These are phyloP conservation scores for Quercus alba DNA, from an alignment of 306 rosid genomes.

Conservation along the genomic window DNA sequence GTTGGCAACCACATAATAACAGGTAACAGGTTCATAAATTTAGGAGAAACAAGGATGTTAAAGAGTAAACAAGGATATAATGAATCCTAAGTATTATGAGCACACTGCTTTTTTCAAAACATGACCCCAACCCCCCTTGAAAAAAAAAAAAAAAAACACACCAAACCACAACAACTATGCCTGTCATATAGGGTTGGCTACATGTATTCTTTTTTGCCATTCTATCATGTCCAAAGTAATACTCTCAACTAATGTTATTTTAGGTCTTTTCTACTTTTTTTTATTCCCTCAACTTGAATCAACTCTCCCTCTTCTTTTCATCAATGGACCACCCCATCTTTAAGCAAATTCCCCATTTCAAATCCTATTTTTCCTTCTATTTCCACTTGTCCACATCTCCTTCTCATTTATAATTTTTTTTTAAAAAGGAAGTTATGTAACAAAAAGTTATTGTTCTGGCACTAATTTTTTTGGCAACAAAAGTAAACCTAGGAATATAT, in stretches of 20 bases:
- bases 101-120: not conserved
- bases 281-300: too few species aligned
- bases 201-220: too few species aligned
- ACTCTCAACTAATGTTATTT: too few species aligned
- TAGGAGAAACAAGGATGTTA: not conserved
- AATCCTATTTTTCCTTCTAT: too few species aligned
- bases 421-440: not conserved
- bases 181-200: too few species aligned
- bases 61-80: not conserved
- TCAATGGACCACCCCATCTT: too few species aligned
- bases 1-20: not conserved
- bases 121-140: not conserved
- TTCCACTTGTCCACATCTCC: not conserved
- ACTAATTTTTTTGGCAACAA: not conserved
- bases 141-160: too few species aligned
- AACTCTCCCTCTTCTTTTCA: too few species aligned
- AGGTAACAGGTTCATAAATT: not conserved
- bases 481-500: not conserved
- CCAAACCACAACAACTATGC: too few species aligned
- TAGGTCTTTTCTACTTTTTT: too few species aligned
- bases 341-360: too few species aligned
- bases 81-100: not conserved
- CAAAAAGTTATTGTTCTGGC: not conserved
- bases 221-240: too few species aligned
- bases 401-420: not conserved